These are phyloP conservation scores for Phytophthora citrophthora DNA, from an alignment of 352 stramenopile species.

Conservation along the genomic window DNA sequence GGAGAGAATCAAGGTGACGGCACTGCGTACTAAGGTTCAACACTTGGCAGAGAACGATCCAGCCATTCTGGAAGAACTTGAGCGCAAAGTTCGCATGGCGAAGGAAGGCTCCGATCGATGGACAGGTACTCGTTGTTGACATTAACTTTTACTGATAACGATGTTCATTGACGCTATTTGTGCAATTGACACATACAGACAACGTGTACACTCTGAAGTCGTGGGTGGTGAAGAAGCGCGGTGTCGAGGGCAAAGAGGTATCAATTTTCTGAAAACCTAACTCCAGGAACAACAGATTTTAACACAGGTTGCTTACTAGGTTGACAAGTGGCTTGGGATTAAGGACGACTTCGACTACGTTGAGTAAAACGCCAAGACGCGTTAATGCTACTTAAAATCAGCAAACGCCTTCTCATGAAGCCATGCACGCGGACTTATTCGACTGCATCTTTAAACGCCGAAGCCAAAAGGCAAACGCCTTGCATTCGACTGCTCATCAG, in stretches of 20 bases:
- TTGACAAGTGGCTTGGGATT: slow-evolving; percentile 88
- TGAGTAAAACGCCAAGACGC: no score
- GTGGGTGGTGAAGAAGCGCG: slow-evolving; percentile 83
- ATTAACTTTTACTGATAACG: no score
- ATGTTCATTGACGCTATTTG: no score
- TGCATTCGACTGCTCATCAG: no score
- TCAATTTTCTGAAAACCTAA: background rate
- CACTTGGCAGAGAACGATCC: slow-evolving; percentile 80
- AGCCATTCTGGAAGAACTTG: slow-evolving; percentile 64
- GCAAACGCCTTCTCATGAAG: no score
- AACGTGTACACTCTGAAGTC: slow-evolving; percentile 86
- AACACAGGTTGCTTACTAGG: slow-evolving; percentile 32
- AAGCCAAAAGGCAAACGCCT: no score
- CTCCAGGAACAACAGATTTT: background rate
- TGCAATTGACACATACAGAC: slow-evolving; percentile 36
- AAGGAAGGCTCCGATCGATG: slow-evolving; percentile 78
- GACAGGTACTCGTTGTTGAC: slow-evolving; percentile 51
- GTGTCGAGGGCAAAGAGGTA: slow-evolving; percentile 67
- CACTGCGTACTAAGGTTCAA: slow-evolving; percentile 60
- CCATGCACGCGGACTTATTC: no score
- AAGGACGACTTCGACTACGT: slow-evolving; percentile 90
- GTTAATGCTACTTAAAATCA: no score
- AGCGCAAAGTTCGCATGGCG: slow-evolving; percentile 63
- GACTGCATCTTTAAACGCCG: no score
- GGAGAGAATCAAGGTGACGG: slow-evolving; percentile 56